A percentile compares a stretch with the other conserved stretches of the same genome.
phyloP scores from a whole-genome alignment of 306 rosid species.

The Trifolium pratense region DNA sequence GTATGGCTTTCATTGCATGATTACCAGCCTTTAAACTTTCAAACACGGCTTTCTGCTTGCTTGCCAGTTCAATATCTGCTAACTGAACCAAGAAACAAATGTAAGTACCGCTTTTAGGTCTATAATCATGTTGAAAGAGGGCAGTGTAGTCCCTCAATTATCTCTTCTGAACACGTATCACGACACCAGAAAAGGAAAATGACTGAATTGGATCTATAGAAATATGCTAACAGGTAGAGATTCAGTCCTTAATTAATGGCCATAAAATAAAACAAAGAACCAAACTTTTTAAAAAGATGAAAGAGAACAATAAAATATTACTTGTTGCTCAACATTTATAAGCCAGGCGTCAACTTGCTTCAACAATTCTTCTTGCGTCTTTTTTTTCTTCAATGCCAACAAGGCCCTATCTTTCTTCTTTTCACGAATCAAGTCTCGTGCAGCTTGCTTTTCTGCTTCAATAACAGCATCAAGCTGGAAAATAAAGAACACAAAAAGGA shows the following conservation, averaged over 20 bases:
- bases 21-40: slow-evolving; percentile 92
- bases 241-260: background rate
- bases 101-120: slow-evolving; percentile 4
- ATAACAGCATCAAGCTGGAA: slow-evolving; percentile 90
- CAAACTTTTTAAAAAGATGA: background rate
- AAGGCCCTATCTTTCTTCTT: slow-evolving; percentile 95
- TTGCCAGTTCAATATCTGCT: slow-evolving; percentile 90
- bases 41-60: slow-evolving; percentile 92
- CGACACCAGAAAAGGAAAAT: background rate
- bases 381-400: slow-evolving; percentile 86
- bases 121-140: background rate
- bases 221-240: background rate
- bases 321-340: slow-evolving; percentile 95
- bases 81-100: slow-evolving; percentile 60
- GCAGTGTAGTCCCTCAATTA: too few species aligned
- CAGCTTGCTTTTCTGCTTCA: slow-evolving; percentile 97
- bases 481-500: slow-evolving; percentile 4
- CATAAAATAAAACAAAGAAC: slow-evolving; percentile 24
- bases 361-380: slow-evolving; percentile 87
- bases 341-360: slow-evolving; percentile 97
- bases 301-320: slow-evolving; percentile 42
- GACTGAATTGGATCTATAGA: too few species aligned
- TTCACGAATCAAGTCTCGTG: slow-evolving; percentile 82
- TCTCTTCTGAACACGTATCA: background rate
- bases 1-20: slow-evolving; percentile 86